A percentile compares a stretch with the other conserved stretches of the same genome.
Conservation (phyloP, 192 early-diverging fungal species). For the Mortierella claussenii region DNA sequence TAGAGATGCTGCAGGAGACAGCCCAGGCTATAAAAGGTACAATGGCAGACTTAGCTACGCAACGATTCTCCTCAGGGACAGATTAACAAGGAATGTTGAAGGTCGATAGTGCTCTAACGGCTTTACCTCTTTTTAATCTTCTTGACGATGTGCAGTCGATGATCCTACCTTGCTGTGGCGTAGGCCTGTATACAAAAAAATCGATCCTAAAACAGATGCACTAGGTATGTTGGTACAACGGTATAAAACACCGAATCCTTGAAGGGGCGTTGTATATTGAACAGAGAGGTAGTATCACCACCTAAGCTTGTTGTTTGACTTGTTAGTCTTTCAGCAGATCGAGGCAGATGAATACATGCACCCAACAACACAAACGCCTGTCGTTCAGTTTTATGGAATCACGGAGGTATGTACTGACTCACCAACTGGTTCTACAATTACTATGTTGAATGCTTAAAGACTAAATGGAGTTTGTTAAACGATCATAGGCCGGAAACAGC, state of each 20-base stretch:
- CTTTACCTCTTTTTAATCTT: background rate
- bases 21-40: conserved; percentile 38
- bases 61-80: background rate
- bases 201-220: conserved; percentile 49
- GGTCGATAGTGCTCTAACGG: no score
- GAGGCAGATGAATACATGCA: conserved; percentile 90
- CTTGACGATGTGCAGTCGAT: conserved; percentile 30
- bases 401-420: conserved; percentile 68
- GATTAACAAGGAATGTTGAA: no score
- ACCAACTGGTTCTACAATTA: background rate
- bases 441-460: no score
- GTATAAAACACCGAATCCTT: background rate
- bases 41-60: background rate
- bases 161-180: conserved; percentile 50
- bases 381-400: conserved; percentile 86
- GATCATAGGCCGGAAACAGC: conserved; percentile 80
- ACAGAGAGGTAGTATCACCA: no score
- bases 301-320: background rate
- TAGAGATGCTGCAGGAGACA: conserved; percentile 38
- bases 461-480: no score
- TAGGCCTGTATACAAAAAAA: conserved; percentile 20
- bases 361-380: conserved; percentile 57
- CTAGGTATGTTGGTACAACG: conserved; percentile 30
- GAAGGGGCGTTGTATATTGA: background rate
- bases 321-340: conserved; percentile 94